phyloP scores from a whole-genome alignment of 2,329 filamentous ascomycete genomes.

The Teratosphaeria gauchensis region DNA sequence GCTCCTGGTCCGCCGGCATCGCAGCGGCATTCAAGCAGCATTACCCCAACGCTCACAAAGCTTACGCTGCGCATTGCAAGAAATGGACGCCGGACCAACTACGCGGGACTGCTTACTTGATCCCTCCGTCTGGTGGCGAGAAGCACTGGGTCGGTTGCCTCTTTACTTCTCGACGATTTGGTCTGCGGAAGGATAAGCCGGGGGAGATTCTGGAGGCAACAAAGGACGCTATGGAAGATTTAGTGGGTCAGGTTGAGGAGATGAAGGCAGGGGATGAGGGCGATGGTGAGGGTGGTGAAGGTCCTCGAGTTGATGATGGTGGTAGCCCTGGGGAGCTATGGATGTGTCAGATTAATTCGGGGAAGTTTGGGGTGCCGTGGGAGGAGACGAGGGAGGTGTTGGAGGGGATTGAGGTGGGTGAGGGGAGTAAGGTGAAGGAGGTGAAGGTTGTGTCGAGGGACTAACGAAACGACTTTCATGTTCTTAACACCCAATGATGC shows the following conservation, averaged over 20 bases:
- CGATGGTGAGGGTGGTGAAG: conserved; percentile 5
- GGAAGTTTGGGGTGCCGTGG: conserved; percentile 49
- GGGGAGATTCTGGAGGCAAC: conserved; percentile 42
- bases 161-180: conserved; percentile 46
- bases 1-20: conserved; percentile 51
- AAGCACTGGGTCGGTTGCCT: conserved; percentile 50
- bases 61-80: conserved; percentile 42
- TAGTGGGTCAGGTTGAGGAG: conserved; percentile 35
- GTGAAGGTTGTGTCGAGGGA: conserved; percentile 13
- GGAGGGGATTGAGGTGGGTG: conserved; percentile 25
- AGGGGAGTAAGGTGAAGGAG: conserved; percentile 5
- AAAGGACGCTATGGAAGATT: conserved; percentile 36
- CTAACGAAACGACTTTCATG: neutral
- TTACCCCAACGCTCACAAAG: conserved; percentile 42
- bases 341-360: conserved; percentile 44
- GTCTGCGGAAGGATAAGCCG: conserved; percentile 33
- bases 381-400: conserved; percentile 37
- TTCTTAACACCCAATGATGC: neutral
- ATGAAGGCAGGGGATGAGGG: conserved; percentile 2
- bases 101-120: conserved; percentile 43
- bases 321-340: conserved; percentile 8
- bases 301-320: too few relatives aligned
- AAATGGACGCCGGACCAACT: conserved; percentile 20
- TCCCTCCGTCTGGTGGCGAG: conserved; percentile 27
- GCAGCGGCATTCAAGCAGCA: conserved; percentile 40